phyloP scores from a whole-genome alignment of 2,329 filamentous ascomycete species.

The Neocucurbitaria cava region DNA sequence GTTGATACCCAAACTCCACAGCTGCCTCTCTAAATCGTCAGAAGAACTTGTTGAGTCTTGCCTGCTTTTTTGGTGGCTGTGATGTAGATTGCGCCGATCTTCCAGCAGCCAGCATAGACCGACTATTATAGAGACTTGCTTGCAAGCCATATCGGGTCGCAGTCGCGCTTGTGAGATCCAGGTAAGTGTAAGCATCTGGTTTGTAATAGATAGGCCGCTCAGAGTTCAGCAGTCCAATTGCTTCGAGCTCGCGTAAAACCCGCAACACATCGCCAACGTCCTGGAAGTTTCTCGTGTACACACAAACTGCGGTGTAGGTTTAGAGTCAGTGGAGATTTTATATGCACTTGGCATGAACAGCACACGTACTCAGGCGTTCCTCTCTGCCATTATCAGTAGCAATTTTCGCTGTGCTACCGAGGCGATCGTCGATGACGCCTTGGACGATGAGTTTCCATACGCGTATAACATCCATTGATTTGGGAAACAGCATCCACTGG shows the following conservation, averaged over 20 bases:
- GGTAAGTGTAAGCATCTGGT: conserved; percentile 63
- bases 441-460: conserved; percentile 72
- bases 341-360: not conserved
- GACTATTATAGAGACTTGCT: conserved; percentile 54
- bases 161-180: conserved; percentile 51
- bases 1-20: not conserved
- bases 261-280: conserved; percentile 72
- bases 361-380: conserved; percentile 53
- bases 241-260: conserved; percentile 68
- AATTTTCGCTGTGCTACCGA: conserved; percentile 78
- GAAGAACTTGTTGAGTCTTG: conserved; percentile 1
- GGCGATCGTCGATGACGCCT: conserved; percentile 70
- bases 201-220: conserved; percentile 77
- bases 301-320: conserved; percentile 52
- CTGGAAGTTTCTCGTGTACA: conserved; percentile 79
- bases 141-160: conserved; percentile 47
- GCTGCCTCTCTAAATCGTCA: not conserved
- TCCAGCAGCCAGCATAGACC: conserved; percentile 38
- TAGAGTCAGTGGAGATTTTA: not conserved
- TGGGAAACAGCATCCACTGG: conserved; percentile 78
- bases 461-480: conserved; percentile 61
- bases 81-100: conserved; percentile 11
- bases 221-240: conserved; percentile 64
- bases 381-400: conserved; percentile 59
- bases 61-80: conserved; percentile 19